Percentiles rank a stretch among this genome's conserved stretches.
Evolutionary conservation across 2,329 filamentous ascomycete genomes (phyloP).

Genomic region (Sporothrix pseudoabietina): DNA sequence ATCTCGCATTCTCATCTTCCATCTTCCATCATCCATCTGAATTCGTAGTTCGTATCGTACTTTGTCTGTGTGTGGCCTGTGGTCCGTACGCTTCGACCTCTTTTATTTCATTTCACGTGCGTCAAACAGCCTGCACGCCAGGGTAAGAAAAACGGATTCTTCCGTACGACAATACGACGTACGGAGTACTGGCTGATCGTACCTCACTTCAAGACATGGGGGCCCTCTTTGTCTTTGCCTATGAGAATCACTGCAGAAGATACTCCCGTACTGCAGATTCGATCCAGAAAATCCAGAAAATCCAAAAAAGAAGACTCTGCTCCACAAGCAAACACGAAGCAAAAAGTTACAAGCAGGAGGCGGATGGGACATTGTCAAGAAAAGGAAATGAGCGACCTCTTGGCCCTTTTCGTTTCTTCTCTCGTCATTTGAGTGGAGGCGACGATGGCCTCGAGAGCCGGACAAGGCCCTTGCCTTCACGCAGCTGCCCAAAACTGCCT

Average conservation of each 20-base stretch:
- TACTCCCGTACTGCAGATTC: not conserved
- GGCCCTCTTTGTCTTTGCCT: not conserved
- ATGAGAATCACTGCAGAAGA: not conserved
- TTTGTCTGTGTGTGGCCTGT: not conserved
- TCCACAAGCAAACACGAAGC: not conserved
- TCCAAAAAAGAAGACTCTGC: not conserved
- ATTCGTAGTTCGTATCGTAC: not conserved
- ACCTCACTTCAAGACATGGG: not conserved
- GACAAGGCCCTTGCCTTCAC: not conserved
- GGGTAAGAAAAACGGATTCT: not conserved
- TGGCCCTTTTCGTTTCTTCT: not conserved
- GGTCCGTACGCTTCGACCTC: constrained; percentile 1
- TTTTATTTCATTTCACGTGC: constrained; percentile 23
- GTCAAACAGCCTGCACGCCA: constrained; percentile 13
- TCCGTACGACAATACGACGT: not conserved
- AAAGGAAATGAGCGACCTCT: constrained; percentile 24
- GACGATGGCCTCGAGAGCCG: not conserved
- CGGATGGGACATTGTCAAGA: not conserved
- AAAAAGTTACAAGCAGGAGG: not conserved
- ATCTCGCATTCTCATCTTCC: not conserved
- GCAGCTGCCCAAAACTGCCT: not conserved
- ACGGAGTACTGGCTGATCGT: not conserved
- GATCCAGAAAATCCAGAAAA: not conserved
- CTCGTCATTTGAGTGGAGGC: constrained; percentile 20
- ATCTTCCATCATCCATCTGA: not conserved